phyloP scores from a whole-genome alignment of 495 filamentous ascomycete species.

The Aspergillus carlsbadensis region DNA sequence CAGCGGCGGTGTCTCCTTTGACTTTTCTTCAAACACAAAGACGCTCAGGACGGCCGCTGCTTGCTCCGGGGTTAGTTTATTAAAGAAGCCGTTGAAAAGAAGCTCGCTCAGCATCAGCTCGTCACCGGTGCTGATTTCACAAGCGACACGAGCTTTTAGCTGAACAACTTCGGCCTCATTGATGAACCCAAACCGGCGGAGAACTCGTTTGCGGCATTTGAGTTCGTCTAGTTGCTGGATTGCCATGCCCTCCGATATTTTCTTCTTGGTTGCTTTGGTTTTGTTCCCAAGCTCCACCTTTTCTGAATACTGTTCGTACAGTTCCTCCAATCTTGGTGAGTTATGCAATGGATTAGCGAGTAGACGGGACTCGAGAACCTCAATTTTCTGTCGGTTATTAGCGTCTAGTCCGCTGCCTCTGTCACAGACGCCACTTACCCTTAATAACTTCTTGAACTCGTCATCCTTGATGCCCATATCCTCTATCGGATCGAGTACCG shows the following conservation, averaged over 20 bases:
- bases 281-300: constrained; percentile 74
- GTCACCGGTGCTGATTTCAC: constrained; percentile 92
- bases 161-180: constrained; percentile 91
- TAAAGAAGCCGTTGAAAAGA: constrained; percentile 97
- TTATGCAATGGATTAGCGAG: constrained; percentile 85
- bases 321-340: constrained; percentile 72
- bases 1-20: constrained; percentile 63
- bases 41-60: constrained; percentile 81
- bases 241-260: constrained; percentile 76
- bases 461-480: constrained; percentile 93
- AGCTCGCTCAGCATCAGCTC: constrained; percentile 90
- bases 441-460: constrained; percentile 84
- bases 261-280: constrained; percentile 85
- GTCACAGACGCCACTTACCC: constrained; percentile 44
- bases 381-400: constrained; percentile 68
- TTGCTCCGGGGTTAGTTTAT: constrained; percentile 85
- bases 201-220: constrained; percentile 92
- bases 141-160: constrained; percentile 93
- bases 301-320: constrained; percentile 79
- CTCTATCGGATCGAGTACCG: constrained; percentile 86
- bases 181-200: constrained; percentile 93
- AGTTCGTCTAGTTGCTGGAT: constrained; percentile 93
- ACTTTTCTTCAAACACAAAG: constrained; percentile 97
- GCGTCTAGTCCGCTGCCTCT: constrained; percentile 1
- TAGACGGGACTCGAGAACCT: constrained; percentile 91